Conservation (phyloP, 148 eudicot genomes). For the Salicornia ramosissima region DNA sequence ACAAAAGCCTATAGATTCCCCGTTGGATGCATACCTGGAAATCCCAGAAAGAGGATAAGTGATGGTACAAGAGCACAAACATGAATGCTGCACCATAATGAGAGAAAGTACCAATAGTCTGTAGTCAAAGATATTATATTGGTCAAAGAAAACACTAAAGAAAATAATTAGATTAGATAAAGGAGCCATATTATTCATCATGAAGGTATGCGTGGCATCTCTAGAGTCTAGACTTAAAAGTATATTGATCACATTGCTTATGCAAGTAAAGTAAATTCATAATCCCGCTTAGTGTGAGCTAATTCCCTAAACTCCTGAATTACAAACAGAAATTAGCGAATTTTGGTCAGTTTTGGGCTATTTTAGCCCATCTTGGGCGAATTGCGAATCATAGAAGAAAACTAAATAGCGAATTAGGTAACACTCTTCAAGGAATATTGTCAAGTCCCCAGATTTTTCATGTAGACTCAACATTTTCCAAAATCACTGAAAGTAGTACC, state of each 20-base stretch:
- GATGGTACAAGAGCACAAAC: background rate
- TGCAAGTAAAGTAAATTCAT: background rate
- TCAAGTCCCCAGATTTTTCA: background rate
- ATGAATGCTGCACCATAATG: background rate
- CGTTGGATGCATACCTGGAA: constrained; percentile 55
- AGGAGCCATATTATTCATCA: background rate
- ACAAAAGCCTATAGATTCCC: constrained; percentile 58
- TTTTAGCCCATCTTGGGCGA: too few species aligned
- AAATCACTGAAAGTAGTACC: too few species aligned
- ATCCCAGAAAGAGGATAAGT: constrained; percentile 11
- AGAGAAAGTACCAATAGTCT: background rate
- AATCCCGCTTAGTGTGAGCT: too few species aligned
- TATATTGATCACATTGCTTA: background rate
- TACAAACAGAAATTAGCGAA: too few species aligned
- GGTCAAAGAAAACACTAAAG: background rate
- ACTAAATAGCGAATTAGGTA: too few species aligned
- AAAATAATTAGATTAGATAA: background rate
- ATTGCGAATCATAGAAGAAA: too few species aligned
- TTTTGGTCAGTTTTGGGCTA: too few species aligned
- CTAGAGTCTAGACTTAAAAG: background rate
- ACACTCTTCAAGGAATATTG: too few species aligned
- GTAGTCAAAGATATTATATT: background rate
- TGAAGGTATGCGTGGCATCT: background rate
- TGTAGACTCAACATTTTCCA: background rate
- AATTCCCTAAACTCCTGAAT: too few species aligned